Conservation (phyloP, 352 stramenopile species). For the Phytophthora boehmeriae region DNA sequence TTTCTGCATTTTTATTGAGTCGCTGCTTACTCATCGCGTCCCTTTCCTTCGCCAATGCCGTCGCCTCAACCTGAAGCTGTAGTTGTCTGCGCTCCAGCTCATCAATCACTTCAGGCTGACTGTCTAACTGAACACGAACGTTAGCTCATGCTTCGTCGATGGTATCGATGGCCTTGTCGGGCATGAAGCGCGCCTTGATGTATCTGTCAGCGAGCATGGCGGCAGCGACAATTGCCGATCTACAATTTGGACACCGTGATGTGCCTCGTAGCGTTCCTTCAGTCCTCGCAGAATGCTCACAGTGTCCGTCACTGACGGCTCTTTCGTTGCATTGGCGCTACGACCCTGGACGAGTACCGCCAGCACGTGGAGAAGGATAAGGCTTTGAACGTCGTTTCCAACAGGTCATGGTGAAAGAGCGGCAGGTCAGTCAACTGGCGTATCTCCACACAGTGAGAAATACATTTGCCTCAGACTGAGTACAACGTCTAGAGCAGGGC, state of each 20-base stretch:
- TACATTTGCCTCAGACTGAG: too few species aligned
- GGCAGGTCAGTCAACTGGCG: too few species aligned
- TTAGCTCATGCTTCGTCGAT: slow-evolving; percentile 94
- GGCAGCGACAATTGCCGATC: slow-evolving; percentile 94
- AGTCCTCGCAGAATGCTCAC: slow-evolving; percentile 96
- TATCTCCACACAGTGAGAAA: too few species aligned
- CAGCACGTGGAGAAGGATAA: slow-evolving; percentile 99
- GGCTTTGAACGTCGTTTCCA: slow-evolving; percentile 98
- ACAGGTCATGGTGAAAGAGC: slow-evolving; percentile 95
- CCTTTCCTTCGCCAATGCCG: slow-evolving; percentile 94
- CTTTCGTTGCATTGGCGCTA: slow-evolving; percentile 97
- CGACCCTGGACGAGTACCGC: slow-evolving; percentile 97
- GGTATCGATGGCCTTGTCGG: slow-evolving; percentile 95
- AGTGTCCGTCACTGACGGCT: slow-evolving; percentile 95
- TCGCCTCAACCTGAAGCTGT: slow-evolving; percentile 96
- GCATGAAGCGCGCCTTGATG: slow-evolving; percentile 92
- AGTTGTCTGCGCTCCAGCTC: slow-evolving; percentile 94
- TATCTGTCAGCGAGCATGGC: slow-evolving; percentile 95
- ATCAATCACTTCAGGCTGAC: slow-evolving; percentile 96
- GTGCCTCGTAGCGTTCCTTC: slow-evolving; percentile 96
- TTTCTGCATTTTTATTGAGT: slow-evolving; percentile 90
- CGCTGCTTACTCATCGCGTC: slow-evolving; percentile 91
- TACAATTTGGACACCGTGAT: slow-evolving; percentile 96
- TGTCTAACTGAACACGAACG: slow-evolving; percentile 94
- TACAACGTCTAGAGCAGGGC: too few species aligned